Evolutionary conservation across 1,139 yeast species (phyloP).

Genomic region (Kodamaea alishanica): DNA sequence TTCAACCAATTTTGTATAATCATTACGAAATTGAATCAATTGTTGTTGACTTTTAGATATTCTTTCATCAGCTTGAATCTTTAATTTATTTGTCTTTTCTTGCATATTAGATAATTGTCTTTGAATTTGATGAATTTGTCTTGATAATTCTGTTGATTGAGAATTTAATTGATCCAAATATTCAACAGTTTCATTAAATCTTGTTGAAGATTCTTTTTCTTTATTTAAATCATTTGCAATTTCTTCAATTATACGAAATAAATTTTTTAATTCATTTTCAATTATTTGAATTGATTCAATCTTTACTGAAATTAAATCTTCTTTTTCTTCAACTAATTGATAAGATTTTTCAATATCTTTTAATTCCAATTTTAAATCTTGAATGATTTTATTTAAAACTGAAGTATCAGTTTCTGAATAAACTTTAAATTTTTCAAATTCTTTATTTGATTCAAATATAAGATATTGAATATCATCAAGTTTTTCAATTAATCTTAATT

Average conservation of each 20-base stretch:
- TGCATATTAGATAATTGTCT: constrained; percentile 52
- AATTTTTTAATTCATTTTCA: constrained; percentile 51
- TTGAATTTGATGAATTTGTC: constrained; percentile 48
- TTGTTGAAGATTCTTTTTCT: constrained; percentile 42
- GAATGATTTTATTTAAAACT: constrained; percentile 50
- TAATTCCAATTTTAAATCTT: constrained; percentile 52
- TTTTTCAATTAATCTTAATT: constrained; percentile 52
- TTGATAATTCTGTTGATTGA: constrained; percentile 38
- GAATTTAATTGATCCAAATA: constrained; percentile 35
- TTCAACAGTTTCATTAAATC: constrained; percentile 43
- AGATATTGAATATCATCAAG: constrained; percentile 53
- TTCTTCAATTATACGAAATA: constrained; percentile 56
- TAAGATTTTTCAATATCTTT: constrained; percentile 31
- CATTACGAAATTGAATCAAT: constrained; percentile 43
- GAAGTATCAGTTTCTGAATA: constrained; percentile 64
- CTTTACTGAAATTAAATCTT: constrained; percentile 51
- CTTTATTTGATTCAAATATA: constrained; percentile 54
- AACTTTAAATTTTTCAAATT: constrained; percentile 55
- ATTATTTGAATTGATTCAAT: constrained; percentile 57
- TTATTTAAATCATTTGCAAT: constrained; percentile 48
- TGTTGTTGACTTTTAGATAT: constrained; percentile 42
- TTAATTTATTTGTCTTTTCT: constrained; percentile 52
- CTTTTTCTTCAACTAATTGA: constrained; percentile 42
- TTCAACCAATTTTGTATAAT: constrained; percentile 46
- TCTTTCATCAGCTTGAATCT: constrained; percentile 47